Base-by-base conservation (phyloP, 2,329 filamentous ascomycete species). In the Trichoderma endophyticum region DNA sequence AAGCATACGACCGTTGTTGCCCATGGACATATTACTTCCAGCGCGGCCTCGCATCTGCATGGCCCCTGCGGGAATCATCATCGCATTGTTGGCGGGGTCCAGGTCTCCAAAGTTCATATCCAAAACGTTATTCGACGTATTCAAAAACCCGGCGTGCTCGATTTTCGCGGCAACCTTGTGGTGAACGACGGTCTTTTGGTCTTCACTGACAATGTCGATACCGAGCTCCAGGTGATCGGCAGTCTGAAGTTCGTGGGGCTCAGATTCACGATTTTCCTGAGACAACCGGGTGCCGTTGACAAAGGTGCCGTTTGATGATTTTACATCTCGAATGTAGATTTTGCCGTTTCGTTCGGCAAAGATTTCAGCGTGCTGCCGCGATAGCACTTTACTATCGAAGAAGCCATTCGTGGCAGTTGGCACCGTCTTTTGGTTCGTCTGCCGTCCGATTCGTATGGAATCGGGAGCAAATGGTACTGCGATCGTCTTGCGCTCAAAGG, bases 261-360 rank as follows among this genome's bases (percentile, higher is more conserved):
- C 96, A 0, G 95, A 98, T 82, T 99, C 96, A 76, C 95, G 90
- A 78, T 98, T 99, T 81, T 99, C 96, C 69, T 91, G 93, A 2
- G 96, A 98, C 73, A 99, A 82, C 34, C 96, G 91, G 70, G 92
- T 90, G 24, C 94, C 94, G 78, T 99, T 99, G 76, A 99, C 95
- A 81, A 99, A 99, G 1, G 96, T 99, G 72, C 96, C 96, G 80
- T 99, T 99, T 54, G 96, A 99, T 0, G 96, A 98, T 82, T 98
- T 99, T 77, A 99, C 93, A 82, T 99, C 96, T 72, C 95, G 90
- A 76, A 99, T 98, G 88, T 91, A 98, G 57, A 99, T 92, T 80
- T 97, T 97, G 68, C 95, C 95, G 74, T 93, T 91, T 69, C 85
- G 82, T 74, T 90, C 88, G n/a, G 96, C 94, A 90, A 94, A 98